A percentile compares a stretch with the other conserved stretches of the same genome.
phyloP scores from a whole-genome alignment of 169 alveolate genomes.

The Plasmodium vivax region DNA sequence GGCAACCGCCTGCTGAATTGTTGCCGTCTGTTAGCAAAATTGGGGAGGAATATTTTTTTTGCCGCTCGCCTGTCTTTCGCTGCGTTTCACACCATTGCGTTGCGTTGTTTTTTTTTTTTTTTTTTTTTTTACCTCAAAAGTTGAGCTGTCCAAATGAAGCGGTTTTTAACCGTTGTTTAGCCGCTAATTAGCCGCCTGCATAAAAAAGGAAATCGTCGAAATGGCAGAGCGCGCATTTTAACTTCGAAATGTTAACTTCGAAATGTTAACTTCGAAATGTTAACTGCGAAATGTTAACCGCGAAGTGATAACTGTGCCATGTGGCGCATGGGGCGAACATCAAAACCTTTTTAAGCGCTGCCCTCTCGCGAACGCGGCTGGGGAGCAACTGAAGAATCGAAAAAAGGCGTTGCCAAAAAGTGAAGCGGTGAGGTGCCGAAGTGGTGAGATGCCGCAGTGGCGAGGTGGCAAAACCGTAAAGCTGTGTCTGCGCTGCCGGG shows the following conservation, averaged over 20 bases:
- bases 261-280: too few relatives aligned
- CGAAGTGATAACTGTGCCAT: neutral
- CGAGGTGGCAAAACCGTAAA: neutral
- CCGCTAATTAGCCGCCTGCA: neutral
- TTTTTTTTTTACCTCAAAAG: neutral
- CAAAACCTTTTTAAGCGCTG: neutral
- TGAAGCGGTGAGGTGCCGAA: neutral
- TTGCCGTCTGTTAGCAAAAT: neutral
- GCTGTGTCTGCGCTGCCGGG: neutral
- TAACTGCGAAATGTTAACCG: too few relatives aligned
- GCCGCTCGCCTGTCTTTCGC: neutral
- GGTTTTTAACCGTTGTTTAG: neutral
- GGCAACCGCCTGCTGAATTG: neutral
- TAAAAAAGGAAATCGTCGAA: neutral
- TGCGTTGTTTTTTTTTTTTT: neutral
- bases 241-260: neutral
- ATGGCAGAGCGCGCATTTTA: neutral
- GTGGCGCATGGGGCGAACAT: neutral
- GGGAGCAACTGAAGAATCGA: neutral
- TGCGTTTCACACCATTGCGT: neutral
- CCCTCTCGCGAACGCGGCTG: neutral
- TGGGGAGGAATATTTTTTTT: neutral
- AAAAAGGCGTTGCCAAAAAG: neutral
- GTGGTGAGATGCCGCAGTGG: neutral
- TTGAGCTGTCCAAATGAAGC: neutral